Percentiles rank a stretch among this genome's conserved stretches.
These are phyloP conservation scores for Yamadazyma trypodendri DNA, from an alignment of 1,139 yeast species.

Conservation along the genomic window DNA sequence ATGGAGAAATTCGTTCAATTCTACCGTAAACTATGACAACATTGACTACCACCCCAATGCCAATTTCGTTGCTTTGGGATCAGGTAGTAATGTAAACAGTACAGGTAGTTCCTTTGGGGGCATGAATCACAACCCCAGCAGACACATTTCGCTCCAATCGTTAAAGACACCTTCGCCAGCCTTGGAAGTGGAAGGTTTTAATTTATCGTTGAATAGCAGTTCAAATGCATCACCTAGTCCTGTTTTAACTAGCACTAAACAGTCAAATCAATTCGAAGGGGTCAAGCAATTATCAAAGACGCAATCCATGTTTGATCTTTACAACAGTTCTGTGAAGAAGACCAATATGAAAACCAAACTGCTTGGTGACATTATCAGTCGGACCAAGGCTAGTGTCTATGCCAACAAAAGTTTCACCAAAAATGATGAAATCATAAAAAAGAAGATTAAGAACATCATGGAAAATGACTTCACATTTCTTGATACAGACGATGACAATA, in stretches of 20 bases:
- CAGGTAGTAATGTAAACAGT: not conserved
- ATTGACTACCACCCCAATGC: conserved; percentile 14
- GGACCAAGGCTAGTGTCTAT: conserved; percentile 14
- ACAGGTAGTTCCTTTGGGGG: conserved; percentile 1
- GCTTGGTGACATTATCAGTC: conserved; percentile 11
- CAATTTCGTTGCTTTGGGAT: conserved; percentile 1
- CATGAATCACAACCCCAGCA: conserved; percentile 14
- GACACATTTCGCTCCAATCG: conserved; percentile 31
- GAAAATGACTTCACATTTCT: conserved; percentile 9
- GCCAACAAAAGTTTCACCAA: conserved; percentile 20
- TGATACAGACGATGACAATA: conserved; percentile 4
- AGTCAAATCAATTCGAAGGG: not conserved
- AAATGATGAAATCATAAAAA: conserved; percentile 24
- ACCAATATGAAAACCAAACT: conserved; percentile 5
- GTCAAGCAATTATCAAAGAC: conserved; percentile 28
- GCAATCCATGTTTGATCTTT: conserved; percentile 40
- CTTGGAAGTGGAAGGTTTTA: conserved; percentile 44
- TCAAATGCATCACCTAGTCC: conserved; percentile 8
- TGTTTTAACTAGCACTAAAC: conserved; percentile 5
- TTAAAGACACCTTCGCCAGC: conserved; percentile 49
- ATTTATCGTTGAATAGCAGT: conserved; percentile 22
- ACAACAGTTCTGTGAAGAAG: conserved; percentile 10
- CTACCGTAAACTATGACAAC: conserved; percentile 14
- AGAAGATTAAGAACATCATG: conserved; percentile 32
- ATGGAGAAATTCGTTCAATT: conserved; percentile 38